phyloP scores from a whole-genome alignment of 352 stramenopile genomes.

The Phytopythium ostracodes region DNA sequence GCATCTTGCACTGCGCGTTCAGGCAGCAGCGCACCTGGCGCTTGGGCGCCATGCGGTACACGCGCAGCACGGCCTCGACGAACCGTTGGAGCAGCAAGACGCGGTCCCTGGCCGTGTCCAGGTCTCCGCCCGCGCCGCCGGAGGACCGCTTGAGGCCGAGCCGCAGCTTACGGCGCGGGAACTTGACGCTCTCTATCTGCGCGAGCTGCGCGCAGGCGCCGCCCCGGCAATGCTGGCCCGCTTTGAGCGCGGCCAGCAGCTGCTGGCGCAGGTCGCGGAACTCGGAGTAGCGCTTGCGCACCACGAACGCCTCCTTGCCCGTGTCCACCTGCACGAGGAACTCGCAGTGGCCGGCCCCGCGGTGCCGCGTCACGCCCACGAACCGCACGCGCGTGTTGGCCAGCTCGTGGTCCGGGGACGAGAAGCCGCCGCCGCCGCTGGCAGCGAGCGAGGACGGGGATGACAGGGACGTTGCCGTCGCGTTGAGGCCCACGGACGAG shows the following conservation, averaged over 20 bases:
- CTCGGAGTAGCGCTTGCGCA: conserved; percentile 70
- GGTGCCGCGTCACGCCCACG: conserved; percentile 30
- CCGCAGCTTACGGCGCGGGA: conserved; percentile 40
- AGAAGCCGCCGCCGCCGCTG: conserved; percentile 1
- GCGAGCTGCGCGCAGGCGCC: conserved; percentile 40
- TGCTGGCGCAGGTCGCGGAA: conserved; percentile 55
- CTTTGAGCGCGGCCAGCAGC: conserved; percentile 27
- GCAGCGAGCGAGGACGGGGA: conserved; percentile 15
- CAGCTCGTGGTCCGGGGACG: conserved; percentile 29
- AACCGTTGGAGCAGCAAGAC: conserved; percentile 44
- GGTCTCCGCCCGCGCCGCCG: conserved; percentile 7
- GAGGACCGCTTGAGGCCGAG: conserved; percentile 10
- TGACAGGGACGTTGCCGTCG: conserved; percentile 9
- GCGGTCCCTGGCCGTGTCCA: conserved; percentile 35
- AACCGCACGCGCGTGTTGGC: conserved; percentile 38
- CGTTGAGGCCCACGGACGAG: conserved; percentile 11
- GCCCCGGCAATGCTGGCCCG: conserved; percentile 22
- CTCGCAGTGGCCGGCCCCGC: conserved; percentile 32
- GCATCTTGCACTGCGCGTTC: conserved; percentile 40
- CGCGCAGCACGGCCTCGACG: conserved; percentile 39
- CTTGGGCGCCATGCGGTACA: conserved; percentile 40
- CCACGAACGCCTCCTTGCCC: conserved; percentile 38
- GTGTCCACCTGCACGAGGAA: conserved; percentile 61
- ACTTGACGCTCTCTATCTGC: conserved; percentile 46
- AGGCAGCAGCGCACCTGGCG: conserved; percentile 58